Conservation (phyloP, 345 rosid species). For the Citrus reticulata region DNA sequence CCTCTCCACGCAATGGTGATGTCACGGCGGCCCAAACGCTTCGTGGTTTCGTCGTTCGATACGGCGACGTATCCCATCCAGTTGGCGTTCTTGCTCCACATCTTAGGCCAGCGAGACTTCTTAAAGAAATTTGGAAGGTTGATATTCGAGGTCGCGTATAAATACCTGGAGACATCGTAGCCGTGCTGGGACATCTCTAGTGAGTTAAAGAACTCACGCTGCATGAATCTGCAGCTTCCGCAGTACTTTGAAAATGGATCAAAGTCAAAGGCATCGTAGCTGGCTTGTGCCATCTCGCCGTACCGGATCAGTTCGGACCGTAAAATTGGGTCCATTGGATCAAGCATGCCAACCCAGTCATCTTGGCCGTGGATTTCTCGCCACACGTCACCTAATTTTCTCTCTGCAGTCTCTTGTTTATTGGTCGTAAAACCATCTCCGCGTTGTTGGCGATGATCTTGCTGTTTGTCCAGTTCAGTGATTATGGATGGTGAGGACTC, state of each 20-base stretch:
- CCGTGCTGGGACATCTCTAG: conserved; percentile 47
- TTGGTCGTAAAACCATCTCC: neutral
- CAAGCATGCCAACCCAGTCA: conserved; percentile 71
- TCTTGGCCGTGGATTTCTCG: conserved; percentile 72
- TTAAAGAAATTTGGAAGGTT: conserved; percentile 82
- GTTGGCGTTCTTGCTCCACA: conserved; percentile 80
- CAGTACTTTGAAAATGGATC: conserved; percentile 75
- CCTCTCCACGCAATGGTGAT: conserved; percentile 75
- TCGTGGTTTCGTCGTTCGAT: conserved; percentile 45
- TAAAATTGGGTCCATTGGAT: conserved; percentile 70
- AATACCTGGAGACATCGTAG: conserved; percentile 58
- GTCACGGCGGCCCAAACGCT: conserved; percentile 69
- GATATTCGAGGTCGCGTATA: conserved; percentile 71
- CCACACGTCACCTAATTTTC: conserved; percentile 52
- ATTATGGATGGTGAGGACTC: conserved; percentile 36
- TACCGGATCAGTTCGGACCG: conserved; percentile 80
- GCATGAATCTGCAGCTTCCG: conserved; percentile 66
- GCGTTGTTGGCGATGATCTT: conserved; percentile 8
- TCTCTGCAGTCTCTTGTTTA: conserved; percentile 15
- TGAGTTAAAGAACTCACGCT: conserved; percentile 46
- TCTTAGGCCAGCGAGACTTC: conserved; percentile 76
- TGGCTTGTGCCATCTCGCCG: conserved; percentile 88
- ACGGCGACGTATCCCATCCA: conserved; percentile 92
- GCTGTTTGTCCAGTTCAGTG: conserved; percentile 21
- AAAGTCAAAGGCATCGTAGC: conserved; percentile 79